phyloP scores from a whole-genome alignment of 495 filamentous ascomycete genomes.

The Neurospora tetraspora region DNA sequence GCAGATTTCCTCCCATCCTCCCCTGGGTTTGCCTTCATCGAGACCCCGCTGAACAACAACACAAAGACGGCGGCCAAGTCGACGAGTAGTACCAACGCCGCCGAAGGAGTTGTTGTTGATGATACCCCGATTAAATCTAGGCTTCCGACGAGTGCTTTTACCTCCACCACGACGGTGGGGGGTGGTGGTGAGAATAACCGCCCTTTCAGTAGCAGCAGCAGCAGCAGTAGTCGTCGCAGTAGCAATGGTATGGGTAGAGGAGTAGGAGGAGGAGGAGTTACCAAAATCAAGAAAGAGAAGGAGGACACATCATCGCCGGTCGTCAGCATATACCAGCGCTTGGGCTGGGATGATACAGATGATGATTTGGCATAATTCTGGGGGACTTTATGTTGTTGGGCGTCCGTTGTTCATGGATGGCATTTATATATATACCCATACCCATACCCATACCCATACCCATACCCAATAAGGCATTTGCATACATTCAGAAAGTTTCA shows the following conservation, averaged over 20 bases:
- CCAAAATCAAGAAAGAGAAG: conserved; percentile 12
- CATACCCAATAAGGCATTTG: neutral
- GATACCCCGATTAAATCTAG: conserved; percentile 34
- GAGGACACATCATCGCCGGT: conserved; percentile 16
- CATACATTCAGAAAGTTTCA: neutral
- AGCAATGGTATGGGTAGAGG: no score
- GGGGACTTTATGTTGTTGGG: neutral
- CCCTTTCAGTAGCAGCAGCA: neutral
- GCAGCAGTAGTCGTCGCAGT: no score
- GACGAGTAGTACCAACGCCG: no score
- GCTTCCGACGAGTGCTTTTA: neutral
- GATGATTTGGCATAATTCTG: conserved; percentile 14
- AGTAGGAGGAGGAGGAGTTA: no score
- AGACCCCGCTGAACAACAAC: conserved; percentile 27
- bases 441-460: no score
- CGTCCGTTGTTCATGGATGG: neutral
- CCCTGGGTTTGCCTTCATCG: conserved; percentile 25
- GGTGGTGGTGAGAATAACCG: neutral
- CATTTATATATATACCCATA: neutral
- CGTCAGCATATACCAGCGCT: conserved; percentile 50
- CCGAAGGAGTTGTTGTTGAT: no score
- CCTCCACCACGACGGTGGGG: no score
- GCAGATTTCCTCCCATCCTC: conserved; percentile 30
- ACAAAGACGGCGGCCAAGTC: conserved; percentile 14
- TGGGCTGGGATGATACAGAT: conserved; percentile 59